Conservation (phyloP, 306 rosid genomes). For the Casuarina glauca region DNA sequence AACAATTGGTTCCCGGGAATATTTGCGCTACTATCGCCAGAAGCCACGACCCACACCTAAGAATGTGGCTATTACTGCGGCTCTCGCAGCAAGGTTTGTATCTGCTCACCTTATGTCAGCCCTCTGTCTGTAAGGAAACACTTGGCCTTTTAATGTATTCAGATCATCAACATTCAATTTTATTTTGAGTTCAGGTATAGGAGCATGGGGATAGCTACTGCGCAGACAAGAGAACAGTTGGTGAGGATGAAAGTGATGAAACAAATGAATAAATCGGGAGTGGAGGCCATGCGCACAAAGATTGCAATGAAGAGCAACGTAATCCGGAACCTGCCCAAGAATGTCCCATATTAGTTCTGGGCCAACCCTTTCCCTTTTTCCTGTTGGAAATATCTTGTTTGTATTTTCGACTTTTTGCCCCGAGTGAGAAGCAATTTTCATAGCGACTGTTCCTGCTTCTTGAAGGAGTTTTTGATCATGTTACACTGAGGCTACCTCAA, state of each 20-base stretch:
- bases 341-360: constrained; percentile 55
- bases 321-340: constrained; percentile 88
- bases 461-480: too few relatives aligned
- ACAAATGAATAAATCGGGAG: constrained; percentile 76
- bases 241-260: constrained; percentile 90
- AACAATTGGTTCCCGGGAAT: constrained; percentile 90
- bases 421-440: too few relatives aligned
- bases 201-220: constrained; percentile 93
- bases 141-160: neutral
- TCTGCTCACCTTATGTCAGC: constrained; percentile 13
- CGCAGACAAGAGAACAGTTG: constrained; percentile 71
- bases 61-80: constrained; percentile 55
- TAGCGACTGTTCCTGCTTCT: too few relatives aligned
- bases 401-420: neutral
- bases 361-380: neutral
- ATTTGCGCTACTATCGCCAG: constrained; percentile 93
- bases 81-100: constrained; percentile 80
- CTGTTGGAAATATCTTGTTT: neutral
- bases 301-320: constrained; percentile 89
- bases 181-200: constrained; percentile 59
- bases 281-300: constrained; percentile 81
- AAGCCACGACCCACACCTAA: constrained; percentile 79
- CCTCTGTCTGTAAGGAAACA: constrained; percentile 5
- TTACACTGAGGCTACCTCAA: too few relatives aligned
- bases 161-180: neutral